Evolutionary conservation across 176 grass and related monocot genomes (phyloP).

Genomic region (Melocanna baccifera): DNA sequence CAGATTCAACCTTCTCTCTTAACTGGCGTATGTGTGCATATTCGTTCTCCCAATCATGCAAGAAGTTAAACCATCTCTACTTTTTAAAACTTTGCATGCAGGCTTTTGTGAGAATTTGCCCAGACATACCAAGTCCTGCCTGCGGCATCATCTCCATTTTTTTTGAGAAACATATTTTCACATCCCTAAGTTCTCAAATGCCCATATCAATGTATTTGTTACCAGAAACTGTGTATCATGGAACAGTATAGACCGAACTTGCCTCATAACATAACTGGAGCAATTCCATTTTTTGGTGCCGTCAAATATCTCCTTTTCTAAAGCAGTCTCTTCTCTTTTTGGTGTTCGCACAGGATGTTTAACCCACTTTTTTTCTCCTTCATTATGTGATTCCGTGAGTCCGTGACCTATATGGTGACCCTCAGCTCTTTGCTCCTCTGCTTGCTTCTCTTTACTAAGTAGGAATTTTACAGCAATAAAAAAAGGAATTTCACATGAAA

Average conservation of each 20-base stretch:
- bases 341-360: too few species aligned
- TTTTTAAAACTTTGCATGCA: slow-evolving; percentile 12
- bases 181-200: slow-evolving; percentile 18
- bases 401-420: too few species aligned
- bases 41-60: background rate
- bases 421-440: too few species aligned
- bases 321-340: background rate
- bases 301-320: background rate
- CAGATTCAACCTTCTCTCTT: background rate
- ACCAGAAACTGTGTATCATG: slow-evolving; percentile 2
- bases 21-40: background rate
- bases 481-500: too few species aligned
- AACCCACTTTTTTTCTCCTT: too few species aligned
- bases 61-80: background rate
- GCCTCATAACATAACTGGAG: slow-evolving; percentile 10
- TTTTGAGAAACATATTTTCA: slow-evolving; percentile 34
- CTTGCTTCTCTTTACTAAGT: too few species aligned
- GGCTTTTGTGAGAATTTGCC: slow-evolving; percentile 41
- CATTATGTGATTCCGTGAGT: too few species aligned
- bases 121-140: slow-evolving; percentile 15
- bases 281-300: background rate
- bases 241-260: background rate
- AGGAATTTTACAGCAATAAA: too few species aligned
- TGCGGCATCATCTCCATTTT: slow-evolving; percentile 25
- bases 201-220: slow-evolving; percentile 18